Base-by-base conservation (phyloP, 2,329 filamentous ascomycete species). In the Aspergillus tanneri region DNA sequence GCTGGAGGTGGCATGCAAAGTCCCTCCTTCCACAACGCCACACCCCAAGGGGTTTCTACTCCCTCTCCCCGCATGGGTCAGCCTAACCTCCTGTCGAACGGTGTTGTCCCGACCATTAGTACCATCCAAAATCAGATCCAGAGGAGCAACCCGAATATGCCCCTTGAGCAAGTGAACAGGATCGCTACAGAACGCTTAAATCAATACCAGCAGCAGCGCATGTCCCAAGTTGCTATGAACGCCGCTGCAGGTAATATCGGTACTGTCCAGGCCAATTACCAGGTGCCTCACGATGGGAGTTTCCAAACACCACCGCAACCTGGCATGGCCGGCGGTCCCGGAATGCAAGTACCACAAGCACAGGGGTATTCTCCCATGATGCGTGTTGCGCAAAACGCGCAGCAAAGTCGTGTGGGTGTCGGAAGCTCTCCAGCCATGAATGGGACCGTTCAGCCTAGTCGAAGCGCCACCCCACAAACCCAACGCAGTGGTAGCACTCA, bases 21-120 rank as follows among this genome's bases (percentile, higher is more conserved):
- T 40, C 72, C 75, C 7, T 72, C 73, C 6, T 70, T 72, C 55
- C 72, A 71, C 25, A 64, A 63, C 27, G 53, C 59, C 32, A 64
- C 64, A 21, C 60, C 67, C 12, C 70, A 71, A 54, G 70, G 70
- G 10, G 67, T 71, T 12, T 70, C 72, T 10, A 69, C 69, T 14
- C 67, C 71, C 21, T 77, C 75, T n/a, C 75, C 75, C 45, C 73
- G 72, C 12, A 70, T 76, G 63, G 66, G 65, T 14, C 73, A 75
- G 43, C 72, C 76, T 3, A 77, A 77, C 54, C 68, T 75, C 45
- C 69, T 81, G 35, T 78, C 74, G 18, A 78, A 72, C 40, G 77
- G 77, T 18, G 75, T 79, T 55, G 73, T 81, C 36, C 79, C 79
- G 11, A 75, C 76, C 7, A 77, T 83, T 49, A 78, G 75, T 46